Base-by-base conservation (phyloP, 2,329 filamentous ascomycete genomes). In the Acrodontium crateriforme region DNA sequence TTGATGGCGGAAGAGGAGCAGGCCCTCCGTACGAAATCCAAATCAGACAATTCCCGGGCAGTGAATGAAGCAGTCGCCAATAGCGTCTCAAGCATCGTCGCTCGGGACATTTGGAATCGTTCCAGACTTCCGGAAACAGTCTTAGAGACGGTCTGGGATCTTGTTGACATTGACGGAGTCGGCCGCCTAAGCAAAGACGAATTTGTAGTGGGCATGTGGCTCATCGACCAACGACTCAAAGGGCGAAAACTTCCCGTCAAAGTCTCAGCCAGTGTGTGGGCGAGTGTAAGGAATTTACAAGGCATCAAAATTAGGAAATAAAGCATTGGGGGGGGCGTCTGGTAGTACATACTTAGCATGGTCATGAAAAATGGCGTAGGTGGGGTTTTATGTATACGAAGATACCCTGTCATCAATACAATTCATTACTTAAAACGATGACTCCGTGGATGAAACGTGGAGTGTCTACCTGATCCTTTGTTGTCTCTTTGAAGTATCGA, bases 131-230 rank as follows among this genome's bases (percentile, higher is more conserved):
- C 77, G 0, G 51, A 51, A 1, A 69, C 78, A 44, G 74, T 78
- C 42, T 62, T 89, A 18, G 73, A 73, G 23, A 75, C 81, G 53
- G 74, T 85, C 1, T 89, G 79, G 75, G 72, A 76, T 22, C 58
- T 87, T 11, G 80, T 87, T 6, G 77, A 79, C 45, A 56, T 63
- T 2, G 53, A 58, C 5, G 50, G 55, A 1, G 47, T 55, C 9
- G 76, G 76, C 1, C 59, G 66, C 39, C 54, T 89, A 29, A 60
- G 58, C 31, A 69, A 70, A 44, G 66, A 75, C 30, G 77, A 84
- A 56, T 89, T 89, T 50, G 77, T 89, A 0, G 79, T 87, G 2
- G 81, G 81, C 7, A 65, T 82, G 59, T 89, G 81, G 79, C 56
- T 89, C 26, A 69, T 89, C 18, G 81, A 89, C 50, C 79, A 85